Evolutionary conservation across 1,284 basidiomycete genomes (phyloP).

Genomic region (Cryptococcus sp.): DNA sequence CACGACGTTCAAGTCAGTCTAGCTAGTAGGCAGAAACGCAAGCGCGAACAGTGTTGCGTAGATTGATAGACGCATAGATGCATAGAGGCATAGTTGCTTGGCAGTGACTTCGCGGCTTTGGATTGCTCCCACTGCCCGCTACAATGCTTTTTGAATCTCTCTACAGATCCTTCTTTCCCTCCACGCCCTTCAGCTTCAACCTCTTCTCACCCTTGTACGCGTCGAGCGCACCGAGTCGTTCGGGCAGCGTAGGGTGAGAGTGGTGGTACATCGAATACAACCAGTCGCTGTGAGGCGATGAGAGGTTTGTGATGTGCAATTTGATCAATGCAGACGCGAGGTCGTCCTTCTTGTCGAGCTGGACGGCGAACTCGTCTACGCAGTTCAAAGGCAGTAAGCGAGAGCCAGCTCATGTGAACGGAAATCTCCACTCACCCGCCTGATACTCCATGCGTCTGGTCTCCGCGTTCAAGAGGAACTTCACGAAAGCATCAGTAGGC

Average conservation of each 20-base stretch:
- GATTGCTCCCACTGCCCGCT: no score
- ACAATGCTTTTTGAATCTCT: not conserved
- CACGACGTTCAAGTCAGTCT: no score
- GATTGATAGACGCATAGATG: no score
- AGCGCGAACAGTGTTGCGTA: no score
- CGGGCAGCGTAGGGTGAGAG: conserved; percentile 86
- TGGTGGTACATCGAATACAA: conserved; percentile 91
- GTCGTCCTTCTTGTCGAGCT: conserved; percentile 58
- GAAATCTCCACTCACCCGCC: conserved; percentile 67
- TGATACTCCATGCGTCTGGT: conserved; percentile 85
- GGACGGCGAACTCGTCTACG: conserved; percentile 50
- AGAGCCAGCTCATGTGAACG: not conserved
- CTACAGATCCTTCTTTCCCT: conserved; percentile 1
- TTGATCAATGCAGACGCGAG: conserved; percentile 75
- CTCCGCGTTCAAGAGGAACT: conserved; percentile 75
- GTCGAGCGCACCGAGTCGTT: conserved; percentile 78
- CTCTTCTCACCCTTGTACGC: conserved; percentile 42
- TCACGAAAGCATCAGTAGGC: conserved; percentile 76
- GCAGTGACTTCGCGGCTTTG: no score
- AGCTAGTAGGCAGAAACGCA: no score
- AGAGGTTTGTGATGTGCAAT: conserved; percentile 85
- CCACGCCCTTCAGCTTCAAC: conserved; percentile 23
- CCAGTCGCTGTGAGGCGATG: conserved; percentile 88
- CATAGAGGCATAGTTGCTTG: no score
- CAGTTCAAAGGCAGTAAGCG: not conserved